Conservation (phyloP, 345 rosid genomes). For the Noccaea bulbosa region DNA sequence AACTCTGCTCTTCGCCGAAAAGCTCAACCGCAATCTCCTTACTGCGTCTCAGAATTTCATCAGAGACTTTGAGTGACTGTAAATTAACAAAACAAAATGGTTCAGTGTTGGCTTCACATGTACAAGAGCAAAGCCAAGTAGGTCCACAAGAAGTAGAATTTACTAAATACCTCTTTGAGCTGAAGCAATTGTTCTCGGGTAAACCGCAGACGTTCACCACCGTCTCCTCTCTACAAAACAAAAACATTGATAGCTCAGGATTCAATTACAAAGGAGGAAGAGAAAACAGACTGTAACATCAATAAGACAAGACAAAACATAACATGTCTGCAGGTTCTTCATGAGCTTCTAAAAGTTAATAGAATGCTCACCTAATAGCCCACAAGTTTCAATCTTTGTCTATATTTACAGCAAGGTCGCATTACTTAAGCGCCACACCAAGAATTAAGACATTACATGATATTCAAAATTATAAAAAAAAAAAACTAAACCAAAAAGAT, state of each 20-base stretch:
- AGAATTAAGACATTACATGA: constrained; percentile 65
- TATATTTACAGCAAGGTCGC: constrained; percentile 57
- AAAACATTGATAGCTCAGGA: neutral
- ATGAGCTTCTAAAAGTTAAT: neutral
- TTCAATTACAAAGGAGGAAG: constrained; percentile 16
- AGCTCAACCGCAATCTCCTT: constrained; percentile 66
- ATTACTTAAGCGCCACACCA: constrained; percentile 58
- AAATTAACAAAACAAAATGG: constrained; percentile 1
- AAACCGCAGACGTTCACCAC: constrained; percentile 55
- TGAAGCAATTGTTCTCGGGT: constrained; percentile 63
- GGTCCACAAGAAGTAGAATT: constrained; percentile 1
- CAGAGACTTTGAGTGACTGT: constrained; percentile 46
- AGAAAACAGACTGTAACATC: neutral
- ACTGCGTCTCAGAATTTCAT: constrained; percentile 57
- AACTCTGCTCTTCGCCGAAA: constrained; percentile 57
- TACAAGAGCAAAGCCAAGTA: neutral
- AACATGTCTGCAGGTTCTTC: constrained; percentile 9
- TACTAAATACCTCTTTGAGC: constrained; percentile 54
- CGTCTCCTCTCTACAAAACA: constrained; percentile 41
- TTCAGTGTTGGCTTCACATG: constrained; percentile 1
- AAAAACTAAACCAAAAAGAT: constrained; percentile 52
- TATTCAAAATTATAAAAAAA: constrained; percentile 23
- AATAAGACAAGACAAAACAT: neutral
- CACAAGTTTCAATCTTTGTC: constrained; percentile 7
- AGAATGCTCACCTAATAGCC: constrained; percentile 21